These are phyloP conservation scores for Zygosaccharomyces sapae DNA, from an alignment of 1,139 yeast species.

Conservation along the genomic window DNA sequence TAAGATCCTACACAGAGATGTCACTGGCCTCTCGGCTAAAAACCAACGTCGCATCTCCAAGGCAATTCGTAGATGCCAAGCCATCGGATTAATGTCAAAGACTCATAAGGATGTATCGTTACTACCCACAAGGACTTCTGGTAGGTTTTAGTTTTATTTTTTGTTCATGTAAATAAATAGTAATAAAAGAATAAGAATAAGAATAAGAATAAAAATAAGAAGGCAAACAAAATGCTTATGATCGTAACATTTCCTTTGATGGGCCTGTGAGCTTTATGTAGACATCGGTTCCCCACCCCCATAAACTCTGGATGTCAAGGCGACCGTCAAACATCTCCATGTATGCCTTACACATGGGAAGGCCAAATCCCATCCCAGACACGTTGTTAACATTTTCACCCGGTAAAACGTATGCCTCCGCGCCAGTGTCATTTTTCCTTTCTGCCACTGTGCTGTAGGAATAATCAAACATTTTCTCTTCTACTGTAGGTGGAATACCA, in stretches of 20 bases:
- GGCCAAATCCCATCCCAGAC: conserved; percentile 96
- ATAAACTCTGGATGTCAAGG: conserved; percentile 70
- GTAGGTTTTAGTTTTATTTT: conserved; percentile 8
- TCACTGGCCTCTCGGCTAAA: conserved; percentile 58
- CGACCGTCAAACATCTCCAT: conserved; percentile 71
- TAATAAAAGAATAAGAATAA: neutral
- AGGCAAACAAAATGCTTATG: conserved; percentile 27
- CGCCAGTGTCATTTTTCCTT: conserved; percentile 30
- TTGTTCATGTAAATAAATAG: conserved; percentile 2
- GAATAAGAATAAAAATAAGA: too few species aligned
- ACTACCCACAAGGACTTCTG: conserved; percentile 39
- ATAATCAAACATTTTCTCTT: conserved; percentile 72
- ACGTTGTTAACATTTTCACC: conserved; percentile 70
- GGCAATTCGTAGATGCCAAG: conserved; percentile 67
- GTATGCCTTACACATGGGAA: conserved; percentile 77
- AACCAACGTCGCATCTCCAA: conserved; percentile 63
- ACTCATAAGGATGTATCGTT: conserved; percentile 52
- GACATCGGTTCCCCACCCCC: conserved; percentile 85
- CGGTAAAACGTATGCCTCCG: conserved; percentile 57
- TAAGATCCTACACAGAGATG: conserved; percentile 59
- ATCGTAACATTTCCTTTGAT: conserved; percentile 17
- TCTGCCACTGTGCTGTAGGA: conserved; percentile 67
- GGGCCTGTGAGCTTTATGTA: conserved; percentile 47
- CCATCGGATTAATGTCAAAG: conserved; percentile 60
- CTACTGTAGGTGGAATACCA: conserved; percentile 68